Evolutionary conservation across 768 basidiomycete species (phyloP), one percentile per base, ranked within the genome.

Genomic region (Candolleomyces aberdarensis): DNA sequence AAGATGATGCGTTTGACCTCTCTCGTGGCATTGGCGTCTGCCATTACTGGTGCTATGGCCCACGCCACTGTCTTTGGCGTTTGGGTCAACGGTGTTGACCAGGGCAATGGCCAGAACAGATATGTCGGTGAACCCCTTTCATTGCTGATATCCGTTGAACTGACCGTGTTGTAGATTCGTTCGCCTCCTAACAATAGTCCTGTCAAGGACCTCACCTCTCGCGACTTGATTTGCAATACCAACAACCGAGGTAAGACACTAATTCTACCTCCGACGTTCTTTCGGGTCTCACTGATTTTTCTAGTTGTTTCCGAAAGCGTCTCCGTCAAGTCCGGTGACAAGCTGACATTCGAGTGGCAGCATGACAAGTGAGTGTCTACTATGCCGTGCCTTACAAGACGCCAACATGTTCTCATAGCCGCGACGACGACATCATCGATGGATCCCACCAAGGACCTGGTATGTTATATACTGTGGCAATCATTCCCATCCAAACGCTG

Each of bases 51-150:
- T 36, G 36, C 36, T 36, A 36, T 36, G 36, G 75, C 75, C 11
- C 75, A 76, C 54, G 66, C 70, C 36, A 73, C 72, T 5, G 70
- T 76, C n/a, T 76, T 70, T 64, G 68, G 74, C 50, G 71, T 73
- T 40, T 75, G 74, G 74, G 70, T 76, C 52, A 75, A 76, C 58
- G 74, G 70, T 29, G 71, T 73, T 46, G 70, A 73, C 57, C 74
- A 76, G 61, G 76, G 75, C 36, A 69, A 71, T 61, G 73, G 75
- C 41, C 64, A 69, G 52, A 71, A 71, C 60, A 56, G 54, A 55
- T 76, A 75, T 57, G 72, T 71, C 39, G 8, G 71, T 70, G 0
- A 4, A 22, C 57, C 29, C 39, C n/a, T 52, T 48, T 46, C n/a
- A 17, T 49, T 5, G 2, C 10, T 36, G 10, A 20, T 19, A 20